phyloP scores from a whole-genome alignment of 2,329 filamentous ascomycete species.

The Pyrenochaeta sp. region DNA sequence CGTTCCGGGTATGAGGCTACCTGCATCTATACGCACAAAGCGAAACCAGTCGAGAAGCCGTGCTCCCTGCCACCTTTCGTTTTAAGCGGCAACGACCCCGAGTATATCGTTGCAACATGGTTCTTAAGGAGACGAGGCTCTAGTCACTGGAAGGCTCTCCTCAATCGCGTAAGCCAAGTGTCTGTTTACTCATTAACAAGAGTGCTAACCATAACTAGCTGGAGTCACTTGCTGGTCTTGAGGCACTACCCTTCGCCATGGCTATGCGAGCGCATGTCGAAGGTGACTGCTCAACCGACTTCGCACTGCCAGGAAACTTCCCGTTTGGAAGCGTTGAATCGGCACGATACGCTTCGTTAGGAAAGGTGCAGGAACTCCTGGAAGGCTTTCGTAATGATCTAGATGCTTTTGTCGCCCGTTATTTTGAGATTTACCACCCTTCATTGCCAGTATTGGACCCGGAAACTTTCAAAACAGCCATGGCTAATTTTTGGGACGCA shows the following conservation, averaged over 20 bases:
- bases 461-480: constrained; percentile 9
- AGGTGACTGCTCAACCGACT: constrained; percentile 22
- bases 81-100: constrained; percentile 20
- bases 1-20: constrained; percentile 15
- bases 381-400: constrained; percentile 3
- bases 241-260: constrained; percentile 14
- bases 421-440: constrained; percentile 21
- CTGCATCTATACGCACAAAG: constrained; percentile 26
- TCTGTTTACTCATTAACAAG: neutral
- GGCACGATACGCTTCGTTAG: constrained; percentile 19
- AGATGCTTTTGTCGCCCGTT: constrained; percentile 16
- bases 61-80: constrained; percentile 5
- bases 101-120: constrained; percentile 28
- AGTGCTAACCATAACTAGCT: constrained; percentile 12
- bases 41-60: constrained; percentile 1
- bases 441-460: constrained; percentile 20
- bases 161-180: constrained; percentile 16
- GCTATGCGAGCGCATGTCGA: constrained; percentile 22
- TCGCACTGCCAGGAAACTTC: constrained; percentile 30
- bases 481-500: constrained; percentile 14
- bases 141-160: constrained; percentile 22
- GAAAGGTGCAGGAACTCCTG: constrained; percentile 16
- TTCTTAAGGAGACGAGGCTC: constrained; percentile 26
- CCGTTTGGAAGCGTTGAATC: constrained; percentile 26
- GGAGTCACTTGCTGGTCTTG: constrained; percentile 19